Evolutionary conservation across 2,329 filamentous ascomycete species (phyloP).

Genomic region (Nemania abortiva): DNA sequence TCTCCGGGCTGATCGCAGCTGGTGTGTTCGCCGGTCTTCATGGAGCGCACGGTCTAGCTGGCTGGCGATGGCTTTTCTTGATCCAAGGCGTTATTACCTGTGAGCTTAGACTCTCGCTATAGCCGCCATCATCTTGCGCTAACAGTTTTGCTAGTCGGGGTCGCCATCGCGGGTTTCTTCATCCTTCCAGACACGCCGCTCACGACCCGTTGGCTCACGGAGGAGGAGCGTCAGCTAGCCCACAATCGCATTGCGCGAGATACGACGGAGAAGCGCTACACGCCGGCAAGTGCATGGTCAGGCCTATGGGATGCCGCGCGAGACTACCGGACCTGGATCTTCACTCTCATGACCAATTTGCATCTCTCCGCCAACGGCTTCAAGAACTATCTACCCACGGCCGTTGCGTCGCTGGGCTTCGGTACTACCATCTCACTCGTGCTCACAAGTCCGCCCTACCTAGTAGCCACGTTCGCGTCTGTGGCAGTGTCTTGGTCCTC

Average conservation of each 20-base stretch:
- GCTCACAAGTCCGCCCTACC: constrained; percentile 59
- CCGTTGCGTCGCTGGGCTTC: constrained; percentile 59
- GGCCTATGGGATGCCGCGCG: constrained; percentile 44
- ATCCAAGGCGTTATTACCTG: constrained; percentile 26
- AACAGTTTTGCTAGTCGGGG: constrained; percentile 15
- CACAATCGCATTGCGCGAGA: constrained; percentile 54
- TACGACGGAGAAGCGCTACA: constrained; percentile 53
- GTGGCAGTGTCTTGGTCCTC: constrained; percentile 57
- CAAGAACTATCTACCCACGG: constrained; percentile 50
- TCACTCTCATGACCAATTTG: constrained; percentile 59
- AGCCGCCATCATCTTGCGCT: neutral
- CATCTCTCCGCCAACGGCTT: constrained; percentile 45
- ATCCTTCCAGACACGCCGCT: constrained; percentile 55
- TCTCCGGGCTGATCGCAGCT: constrained; percentile 56
- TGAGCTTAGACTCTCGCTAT: constrained; percentile 10
- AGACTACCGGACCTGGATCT: constrained; percentile 60
- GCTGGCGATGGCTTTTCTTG: constrained; percentile 53
- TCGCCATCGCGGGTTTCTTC: constrained; percentile 31
- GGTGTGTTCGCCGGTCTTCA: constrained; percentile 54
- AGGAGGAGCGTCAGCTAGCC: constrained; percentile 58
- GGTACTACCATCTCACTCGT: constrained; percentile 59
- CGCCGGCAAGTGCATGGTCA: constrained; percentile 55
- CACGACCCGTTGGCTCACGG: constrained; percentile 58
- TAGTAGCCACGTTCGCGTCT: constrained; percentile 49
- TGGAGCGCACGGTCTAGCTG: constrained; percentile 50